Conservation (phyloP, 2,329 filamentous ascomycete species). For the Ceratocystis harringtonii region DNA sequence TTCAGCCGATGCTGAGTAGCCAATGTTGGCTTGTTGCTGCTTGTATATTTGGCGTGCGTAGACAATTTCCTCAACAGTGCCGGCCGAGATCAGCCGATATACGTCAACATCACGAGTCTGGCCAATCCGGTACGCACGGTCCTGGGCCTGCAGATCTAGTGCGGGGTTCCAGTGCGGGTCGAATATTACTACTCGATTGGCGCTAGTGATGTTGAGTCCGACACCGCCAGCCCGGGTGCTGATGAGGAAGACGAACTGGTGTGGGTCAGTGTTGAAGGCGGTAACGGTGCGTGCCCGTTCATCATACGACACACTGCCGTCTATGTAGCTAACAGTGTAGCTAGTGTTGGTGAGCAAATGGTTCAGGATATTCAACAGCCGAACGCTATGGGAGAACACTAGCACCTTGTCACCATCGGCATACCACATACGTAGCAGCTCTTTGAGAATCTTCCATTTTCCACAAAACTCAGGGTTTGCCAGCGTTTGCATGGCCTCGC, state of each 20-base stretch:
- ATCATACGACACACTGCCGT: conserved; percentile 69
- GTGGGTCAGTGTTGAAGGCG: conserved; percentile 76
- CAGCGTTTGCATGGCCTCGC: conserved; percentile 65
- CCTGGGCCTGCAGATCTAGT: conserved; percentile 89
- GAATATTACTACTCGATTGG: conserved; percentile 94
- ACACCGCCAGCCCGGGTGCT: conserved; percentile 87
- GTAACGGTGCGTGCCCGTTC: conserved; percentile 72
- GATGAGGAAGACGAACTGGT: conserved; percentile 89
- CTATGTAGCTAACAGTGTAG: conserved; percentile 83
- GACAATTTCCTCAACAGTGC: conserved; percentile 92
- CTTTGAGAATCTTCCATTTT: conserved; percentile 87
- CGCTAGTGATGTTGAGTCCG: conserved; percentile 89
- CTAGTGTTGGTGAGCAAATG: conserved; percentile 74
- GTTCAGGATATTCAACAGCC: conserved; percentile 67
- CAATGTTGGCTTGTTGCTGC: conserved; percentile 96
- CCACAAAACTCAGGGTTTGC: conserved; percentile 86
- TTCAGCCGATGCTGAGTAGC: conserved; percentile 82
- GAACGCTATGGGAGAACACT: conserved; percentile 85
- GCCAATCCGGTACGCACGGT: conserved; percentile 89
- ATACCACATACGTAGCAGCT: conserved; percentile 80
- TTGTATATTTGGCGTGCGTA: conserved; percentile 98
- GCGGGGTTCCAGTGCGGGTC: conserved; percentile 97
- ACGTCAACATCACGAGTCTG: conserved; percentile 89
- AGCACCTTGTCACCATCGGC: conserved; percentile 83
- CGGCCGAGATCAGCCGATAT: conserved; percentile 76